These are phyloP conservation scores for Arthrobotrys pseudoclavata DNA, from an alignment of 2,329 filamentous ascomycete species.

Conservation along the genomic window DNA sequence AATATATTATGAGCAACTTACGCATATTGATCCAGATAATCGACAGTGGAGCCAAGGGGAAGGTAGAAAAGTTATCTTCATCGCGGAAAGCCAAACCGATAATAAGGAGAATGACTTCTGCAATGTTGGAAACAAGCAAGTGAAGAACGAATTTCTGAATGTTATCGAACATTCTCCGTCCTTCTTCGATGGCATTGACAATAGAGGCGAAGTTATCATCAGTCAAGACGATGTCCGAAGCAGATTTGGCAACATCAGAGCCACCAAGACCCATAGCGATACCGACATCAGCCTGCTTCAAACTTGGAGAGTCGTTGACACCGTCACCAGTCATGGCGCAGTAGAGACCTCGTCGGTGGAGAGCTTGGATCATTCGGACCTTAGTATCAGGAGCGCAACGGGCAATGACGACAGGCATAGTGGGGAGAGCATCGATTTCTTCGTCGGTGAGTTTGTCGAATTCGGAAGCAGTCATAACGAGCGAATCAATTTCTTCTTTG, in stretches of 20 bases:
- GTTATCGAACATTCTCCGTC: conserved; percentile 87
- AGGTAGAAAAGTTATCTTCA: conserved; percentile 78
- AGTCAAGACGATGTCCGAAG: conserved; percentile 77
- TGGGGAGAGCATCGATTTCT: conserved; percentile 80
- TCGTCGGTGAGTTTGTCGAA: conserved; percentile 82
- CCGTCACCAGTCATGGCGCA: conserved; percentile 92
- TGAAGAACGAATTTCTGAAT: conserved; percentile 90
- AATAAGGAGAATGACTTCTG: conserved; percentile 83
- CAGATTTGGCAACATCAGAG: conserved; percentile 85
- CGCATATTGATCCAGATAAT: conserved; percentile 94
- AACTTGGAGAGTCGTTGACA: conserved; percentile 86
- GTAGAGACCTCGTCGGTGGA: conserved; percentile 81
- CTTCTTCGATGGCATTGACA: conserved; percentile 83
- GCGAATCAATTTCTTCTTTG: conserved; percentile 74
- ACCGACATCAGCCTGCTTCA: conserved; percentile 84
- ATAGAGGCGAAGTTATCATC: conserved; percentile 92
- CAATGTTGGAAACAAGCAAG: conserved; percentile 83
- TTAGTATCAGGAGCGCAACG: conserved; percentile 88
- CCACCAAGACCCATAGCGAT: conserved; percentile 90
- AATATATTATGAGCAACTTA: conserved; percentile 27
- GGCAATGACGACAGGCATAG: conserved; percentile 82
- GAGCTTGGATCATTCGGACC: conserved; percentile 89
- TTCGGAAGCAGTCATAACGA: conserved; percentile 81
- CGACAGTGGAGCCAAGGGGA: conserved; percentile 85
- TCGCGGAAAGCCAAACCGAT: conserved; percentile 87